Conservation (phyloP, 2,329 filamentous ascomycete species). For the Monosporascus sp. region DNA sequence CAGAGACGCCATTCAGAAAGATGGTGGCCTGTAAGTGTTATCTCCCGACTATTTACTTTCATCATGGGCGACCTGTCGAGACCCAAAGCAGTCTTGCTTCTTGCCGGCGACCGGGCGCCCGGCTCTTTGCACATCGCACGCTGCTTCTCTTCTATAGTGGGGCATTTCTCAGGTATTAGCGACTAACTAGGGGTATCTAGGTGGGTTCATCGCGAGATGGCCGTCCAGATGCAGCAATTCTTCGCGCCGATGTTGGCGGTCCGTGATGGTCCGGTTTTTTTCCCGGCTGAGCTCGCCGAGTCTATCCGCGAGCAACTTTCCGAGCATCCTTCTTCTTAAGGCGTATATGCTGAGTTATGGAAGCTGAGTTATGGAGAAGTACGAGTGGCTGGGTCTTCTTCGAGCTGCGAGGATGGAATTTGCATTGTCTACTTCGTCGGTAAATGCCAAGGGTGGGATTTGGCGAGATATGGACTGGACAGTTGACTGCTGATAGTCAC, state of each 20-base stretch:
- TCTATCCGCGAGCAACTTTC: not conserved
- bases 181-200: not conserved
- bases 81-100: not conserved
- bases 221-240: constrained; percentile 1
- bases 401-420: not conserved
- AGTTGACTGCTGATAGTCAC: no score
- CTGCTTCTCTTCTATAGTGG: not conserved
- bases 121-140: not conserved
- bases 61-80: no score
- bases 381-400: not conserved
- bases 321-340: not conserved
- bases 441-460: no score
- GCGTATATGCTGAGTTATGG: not conserved
- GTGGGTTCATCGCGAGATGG: not conserved
- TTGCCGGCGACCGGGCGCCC: not conserved
- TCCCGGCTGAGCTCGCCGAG: not conserved
- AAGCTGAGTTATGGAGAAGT: not conserved
- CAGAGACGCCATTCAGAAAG: not conserved
- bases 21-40: not conserved
- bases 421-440: no score
- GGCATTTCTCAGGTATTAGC: not conserved
- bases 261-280: not conserved
- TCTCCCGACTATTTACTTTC: not conserved
- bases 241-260: not conserved
- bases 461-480: no score